phyloP scores from a whole-genome alignment of 306 rosid genomes.

The Boehmeria nivea region DNA sequence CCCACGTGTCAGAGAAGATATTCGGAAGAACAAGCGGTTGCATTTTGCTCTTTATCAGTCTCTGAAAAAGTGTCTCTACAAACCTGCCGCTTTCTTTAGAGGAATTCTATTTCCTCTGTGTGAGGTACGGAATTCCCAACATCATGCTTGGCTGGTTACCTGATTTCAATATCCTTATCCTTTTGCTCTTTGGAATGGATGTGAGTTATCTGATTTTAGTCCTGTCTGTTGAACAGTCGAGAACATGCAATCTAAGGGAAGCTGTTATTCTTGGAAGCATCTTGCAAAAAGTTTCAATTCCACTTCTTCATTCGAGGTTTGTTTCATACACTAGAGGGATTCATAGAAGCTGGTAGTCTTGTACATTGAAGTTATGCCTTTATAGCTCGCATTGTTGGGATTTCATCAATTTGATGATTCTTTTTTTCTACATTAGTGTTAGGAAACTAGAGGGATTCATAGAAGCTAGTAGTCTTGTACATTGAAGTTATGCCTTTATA shows the following conservation, averaged over 20 bases:
- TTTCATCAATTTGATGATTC: too few relatives aligned
- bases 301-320: constrained; percentile 92
- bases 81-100: constrained; percentile 85
- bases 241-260: constrained; percentile 80
- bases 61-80: constrained; percentile 78
- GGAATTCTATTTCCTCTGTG: constrained; percentile 84
- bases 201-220: background rate
- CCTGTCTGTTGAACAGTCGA: constrained; percentile 52
- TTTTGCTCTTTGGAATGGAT: background rate
- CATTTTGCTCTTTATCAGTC: constrained; percentile 88
- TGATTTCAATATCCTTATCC: background rate
- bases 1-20: constrained; percentile 80
- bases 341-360: too few relatives aligned
- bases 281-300: constrained; percentile 76
- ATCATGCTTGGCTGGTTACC: background rate
- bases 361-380: too few relatives aligned
- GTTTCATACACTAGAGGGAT: background rate
- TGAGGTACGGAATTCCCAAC: constrained; percentile 46
- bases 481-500: too few relatives aligned
- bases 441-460: too few relatives aligned
- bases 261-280: constrained; percentile 92
- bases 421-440: too few relatives aligned
- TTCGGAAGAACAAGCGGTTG: constrained; percentile 61
- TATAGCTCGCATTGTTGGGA: too few relatives aligned
- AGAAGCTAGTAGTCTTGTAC: too few relatives aligned